Percentiles rank a stretch among this genome's conserved stretches.
phyloP scores from a whole-genome alignment of 2,329 filamentous ascomycete genomes.

The Colletotrichum orchidophilum region DNA sequence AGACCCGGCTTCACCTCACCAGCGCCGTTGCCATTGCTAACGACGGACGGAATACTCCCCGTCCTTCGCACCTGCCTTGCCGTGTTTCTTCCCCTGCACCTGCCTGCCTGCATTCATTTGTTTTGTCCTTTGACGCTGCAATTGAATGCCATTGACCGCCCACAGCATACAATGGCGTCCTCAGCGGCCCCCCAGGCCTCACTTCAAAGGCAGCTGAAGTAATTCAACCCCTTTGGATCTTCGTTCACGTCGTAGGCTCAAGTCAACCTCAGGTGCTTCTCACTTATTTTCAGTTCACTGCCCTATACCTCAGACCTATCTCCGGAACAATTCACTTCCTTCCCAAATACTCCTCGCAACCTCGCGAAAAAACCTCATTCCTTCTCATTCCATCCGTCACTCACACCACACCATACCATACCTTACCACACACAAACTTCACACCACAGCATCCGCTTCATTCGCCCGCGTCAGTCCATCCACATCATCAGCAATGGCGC shows the following conservation, averaged over 20 bases:
- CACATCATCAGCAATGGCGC: slow-evolving; percentile 23
- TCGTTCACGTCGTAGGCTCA: slow-evolving; percentile 13
- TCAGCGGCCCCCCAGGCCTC: slow-evolving; percentile 3
- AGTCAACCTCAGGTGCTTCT: slow-evolving; percentile 11
- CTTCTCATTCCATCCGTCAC: not conserved
- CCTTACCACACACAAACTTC: not conserved
- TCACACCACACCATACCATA: not conserved
- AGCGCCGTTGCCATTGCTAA: slow-evolving; percentile 8
- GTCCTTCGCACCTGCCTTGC: slow-evolving; percentile 8
- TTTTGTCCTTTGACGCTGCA: slow-evolving; percentile 16
- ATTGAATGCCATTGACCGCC: slow-evolving; percentile 23
- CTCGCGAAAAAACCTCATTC: not conserved
- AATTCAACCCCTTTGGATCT: not conserved
- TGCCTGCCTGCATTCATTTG: no score
- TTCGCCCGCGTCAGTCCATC: not conserved
- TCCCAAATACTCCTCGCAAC: slow-evolving; percentile 7
- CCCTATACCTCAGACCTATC: slow-evolving; percentile 7
- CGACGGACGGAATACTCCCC: not conserved
- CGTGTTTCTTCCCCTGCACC: slow-evolving; percentile 20
- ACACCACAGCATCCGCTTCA: not conserved
- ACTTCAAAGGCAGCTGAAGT: not conserved
- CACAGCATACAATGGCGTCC: slow-evolving; percentile 18
- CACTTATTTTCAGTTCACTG: not conserved
- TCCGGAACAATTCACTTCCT: slow-evolving; percentile 19
- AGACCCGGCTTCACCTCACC: slow-evolving; percentile 19